Evolutionary conservation across 2,329 filamentous ascomycete species (phyloP).

Genomic region (Arthroderma uncinatum): DNA sequence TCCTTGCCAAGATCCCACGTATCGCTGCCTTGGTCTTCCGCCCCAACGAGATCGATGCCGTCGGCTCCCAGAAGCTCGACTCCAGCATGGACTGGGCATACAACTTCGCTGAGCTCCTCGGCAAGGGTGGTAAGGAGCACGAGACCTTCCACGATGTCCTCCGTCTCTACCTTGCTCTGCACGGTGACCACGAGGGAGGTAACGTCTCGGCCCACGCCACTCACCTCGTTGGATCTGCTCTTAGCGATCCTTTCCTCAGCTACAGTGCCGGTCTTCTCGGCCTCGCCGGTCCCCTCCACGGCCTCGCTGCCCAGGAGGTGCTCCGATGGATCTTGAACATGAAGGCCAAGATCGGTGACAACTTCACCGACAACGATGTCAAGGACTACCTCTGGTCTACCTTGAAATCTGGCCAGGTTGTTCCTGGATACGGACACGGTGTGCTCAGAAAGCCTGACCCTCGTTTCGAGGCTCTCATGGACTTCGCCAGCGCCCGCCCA

Average conservation of each 20-base stretch:
- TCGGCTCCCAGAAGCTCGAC: slow-evolving; percentile 64
- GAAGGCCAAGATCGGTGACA: slow-evolving; percentile 72
- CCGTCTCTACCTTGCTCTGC: slow-evolving; percentile 84
- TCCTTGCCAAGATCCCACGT: slow-evolving; percentile 90
- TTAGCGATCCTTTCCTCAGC: slow-evolving; percentile 89
- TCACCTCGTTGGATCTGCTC: slow-evolving; percentile 85
- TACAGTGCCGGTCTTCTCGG: slow-evolving; percentile 94
- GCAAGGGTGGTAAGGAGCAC: slow-evolving; percentile 71
- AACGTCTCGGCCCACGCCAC: slow-evolving; percentile 95
- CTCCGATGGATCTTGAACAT: slow-evolving; percentile 94
- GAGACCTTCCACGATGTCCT: slow-evolving; percentile 93
- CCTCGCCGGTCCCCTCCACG: slow-evolving; percentile 84
- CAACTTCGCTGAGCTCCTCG: slow-evolving; percentile 94
- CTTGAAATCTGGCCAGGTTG: slow-evolving; percentile 84
- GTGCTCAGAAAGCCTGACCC: slow-evolving; percentile 95
- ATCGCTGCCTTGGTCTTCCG: slow-evolving; percentile 98
- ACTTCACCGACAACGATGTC: slow-evolving; percentile 70
- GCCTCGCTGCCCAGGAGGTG: slow-evolving; percentile 91
- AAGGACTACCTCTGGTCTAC: slow-evolving; percentile 85
- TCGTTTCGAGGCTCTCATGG: slow-evolving; percentile 91
- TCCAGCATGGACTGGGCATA: slow-evolving; percentile 89
- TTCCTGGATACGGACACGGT: slow-evolving; percentile 90
- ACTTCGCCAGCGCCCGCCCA: slow-evolving; percentile 75
- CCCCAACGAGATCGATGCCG: slow-evolving; percentile 63
- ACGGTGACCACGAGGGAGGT: slow-evolving; percentile 95